phyloP scores from a whole-genome alignment of 2,329 filamentous ascomycete species.

The Stagonosporopsis chrysanthemi region DNA sequence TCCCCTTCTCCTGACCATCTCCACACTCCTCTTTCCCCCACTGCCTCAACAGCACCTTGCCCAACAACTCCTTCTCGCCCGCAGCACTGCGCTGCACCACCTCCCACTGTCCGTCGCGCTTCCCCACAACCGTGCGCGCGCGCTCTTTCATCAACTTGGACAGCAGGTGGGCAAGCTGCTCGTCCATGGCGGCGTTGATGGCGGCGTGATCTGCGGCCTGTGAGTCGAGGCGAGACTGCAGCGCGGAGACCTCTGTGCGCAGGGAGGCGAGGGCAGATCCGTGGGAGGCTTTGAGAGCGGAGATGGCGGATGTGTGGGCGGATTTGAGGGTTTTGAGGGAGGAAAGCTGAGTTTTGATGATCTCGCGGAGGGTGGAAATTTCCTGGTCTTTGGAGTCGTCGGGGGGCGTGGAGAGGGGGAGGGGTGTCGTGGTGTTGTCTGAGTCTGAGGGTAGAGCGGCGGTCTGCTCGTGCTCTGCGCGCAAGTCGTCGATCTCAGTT shows the following conservation, averaged over 20 bases:
- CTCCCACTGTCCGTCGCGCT: constrained; percentile 46
- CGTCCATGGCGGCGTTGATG: constrained; percentile 45
- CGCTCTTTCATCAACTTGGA: constrained; percentile 44
- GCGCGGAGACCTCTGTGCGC: constrained; percentile 20
- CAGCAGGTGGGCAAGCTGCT: constrained; percentile 39
- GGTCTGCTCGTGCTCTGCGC: constrained; percentile 22
- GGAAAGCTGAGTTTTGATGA: constrained; percentile 37
- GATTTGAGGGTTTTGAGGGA: constrained; percentile 37
- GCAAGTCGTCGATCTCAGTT: constrained; percentile 32
- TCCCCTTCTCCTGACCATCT: constrained; percentile 28
- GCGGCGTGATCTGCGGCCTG: constrained; percentile 38
- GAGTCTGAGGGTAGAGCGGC: constrained; percentile 6
- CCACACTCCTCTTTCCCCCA: constrained; percentile 48
- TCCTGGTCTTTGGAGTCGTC: constrained; percentile 36
- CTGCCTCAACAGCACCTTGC: constrained; percentile 44
- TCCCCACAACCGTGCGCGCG: constrained; percentile 38
- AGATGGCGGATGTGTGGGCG: constrained; percentile 20
- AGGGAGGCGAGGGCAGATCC: background rate
- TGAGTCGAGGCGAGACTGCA: constrained; percentile 29
- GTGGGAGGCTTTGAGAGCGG: constrained; percentile 30
- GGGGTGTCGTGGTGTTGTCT: constrained; percentile 11
- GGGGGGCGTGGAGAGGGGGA: background rate
- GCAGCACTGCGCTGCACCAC: constrained; percentile 33
- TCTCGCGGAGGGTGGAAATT: constrained; percentile 35
- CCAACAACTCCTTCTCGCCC: constrained; percentile 41